Conservation (phyloP, 2,329 filamentous ascomycete species). For the Curvularia lunata region DNA sequence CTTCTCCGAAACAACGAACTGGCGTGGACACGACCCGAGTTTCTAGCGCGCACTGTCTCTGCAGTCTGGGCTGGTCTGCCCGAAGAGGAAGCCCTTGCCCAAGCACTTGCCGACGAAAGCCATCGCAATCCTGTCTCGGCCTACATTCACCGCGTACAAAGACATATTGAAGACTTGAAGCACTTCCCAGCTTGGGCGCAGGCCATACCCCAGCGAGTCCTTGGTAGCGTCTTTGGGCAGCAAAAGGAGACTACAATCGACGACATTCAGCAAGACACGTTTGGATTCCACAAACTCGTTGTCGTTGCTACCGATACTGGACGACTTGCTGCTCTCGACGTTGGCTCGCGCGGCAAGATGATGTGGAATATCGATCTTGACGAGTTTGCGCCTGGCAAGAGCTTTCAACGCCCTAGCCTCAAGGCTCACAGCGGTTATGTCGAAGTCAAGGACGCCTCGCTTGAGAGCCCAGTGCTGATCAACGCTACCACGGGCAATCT, state of each 20-base stretch:
- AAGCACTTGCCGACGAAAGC: slow-evolving; percentile 83
- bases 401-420: slow-evolving; percentile 66
- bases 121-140: slow-evolving; percentile 79
- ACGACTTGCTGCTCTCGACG: slow-evolving; percentile 79
- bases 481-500: slow-evolving; percentile 44
- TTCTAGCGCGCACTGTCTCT: slow-evolving; percentile 77
- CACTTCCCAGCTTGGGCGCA: slow-evolving; percentile 76
- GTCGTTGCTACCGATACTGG: slow-evolving; percentile 81
- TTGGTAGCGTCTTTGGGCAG: slow-evolving; percentile 61
- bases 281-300: slow-evolving; percentile 87
- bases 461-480: slow-evolving; percentile 36
- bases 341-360: slow-evolving; percentile 73
- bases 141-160: slow-evolving; percentile 85
- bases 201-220: slow-evolving; percentile 70
- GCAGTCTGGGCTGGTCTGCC: slow-evolving; percentile 82
- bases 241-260: slow-evolving; percentile 63
- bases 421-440: slow-evolving; percentile 44
- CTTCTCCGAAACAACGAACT: slow-evolving; percentile 81
- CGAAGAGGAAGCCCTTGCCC: slow-evolving; percentile 74
- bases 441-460: slow-evolving; percentile 37
- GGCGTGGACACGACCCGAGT: slow-evolving; percentile 82
- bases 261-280: slow-evolving; percentile 70
- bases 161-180: slow-evolving; percentile 79
- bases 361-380: slow-evolving; percentile 75
- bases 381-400: slow-evolving; percentile 60